These are phyloP conservation scores for Mycena belliarum DNA, from an alignment of 768 basidiomycete species.

Conservation along the genomic window DNA sequence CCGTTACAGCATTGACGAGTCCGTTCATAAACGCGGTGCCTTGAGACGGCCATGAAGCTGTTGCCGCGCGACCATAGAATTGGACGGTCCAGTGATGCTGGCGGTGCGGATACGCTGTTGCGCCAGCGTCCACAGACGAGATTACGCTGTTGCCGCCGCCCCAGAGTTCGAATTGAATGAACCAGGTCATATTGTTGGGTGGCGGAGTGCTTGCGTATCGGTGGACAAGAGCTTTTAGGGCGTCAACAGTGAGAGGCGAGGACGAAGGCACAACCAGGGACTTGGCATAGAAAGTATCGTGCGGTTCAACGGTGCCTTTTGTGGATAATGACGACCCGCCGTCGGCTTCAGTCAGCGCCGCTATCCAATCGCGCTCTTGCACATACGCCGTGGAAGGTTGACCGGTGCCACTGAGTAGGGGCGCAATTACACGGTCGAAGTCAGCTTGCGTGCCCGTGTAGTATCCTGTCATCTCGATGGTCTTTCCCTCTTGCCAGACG, in stretches of 20 bases:
- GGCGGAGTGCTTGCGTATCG: background rate
- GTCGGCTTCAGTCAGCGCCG: background rate
- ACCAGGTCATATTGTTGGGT: constrained; percentile 8
- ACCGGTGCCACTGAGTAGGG: constrained; percentile 1
- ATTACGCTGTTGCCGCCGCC: constrained; percentile 18
- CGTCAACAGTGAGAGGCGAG: constrained; percentile 14
- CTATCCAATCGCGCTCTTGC: constrained; percentile 6
- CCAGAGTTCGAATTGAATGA: constrained; percentile 19
- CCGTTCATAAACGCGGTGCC: constrained; percentile 10
- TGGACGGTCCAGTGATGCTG: constrained; percentile 12
- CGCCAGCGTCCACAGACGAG: background rate
- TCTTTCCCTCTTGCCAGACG: constrained; percentile 5
- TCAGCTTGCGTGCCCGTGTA: constrained; percentile 2
- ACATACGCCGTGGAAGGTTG: background rate
- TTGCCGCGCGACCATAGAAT: constrained; percentile 11
- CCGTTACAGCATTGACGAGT: background rate
- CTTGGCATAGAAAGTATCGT: constrained; percentile 20
- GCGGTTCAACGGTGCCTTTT: background rate
- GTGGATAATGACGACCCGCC: constrained; percentile 2
- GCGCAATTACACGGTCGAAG: background rate
- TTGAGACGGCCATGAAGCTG: background rate
- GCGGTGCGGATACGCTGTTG: constrained; percentile 16
- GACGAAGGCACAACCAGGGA: constrained; percentile 10
- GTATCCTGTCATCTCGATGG: constrained; percentile 5
- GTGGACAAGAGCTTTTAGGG: background rate